These are phyloP conservation scores for Deinandra increscens DNA, from an alignment of 129 eudicot species.

Conservation along the genomic window DNA sequence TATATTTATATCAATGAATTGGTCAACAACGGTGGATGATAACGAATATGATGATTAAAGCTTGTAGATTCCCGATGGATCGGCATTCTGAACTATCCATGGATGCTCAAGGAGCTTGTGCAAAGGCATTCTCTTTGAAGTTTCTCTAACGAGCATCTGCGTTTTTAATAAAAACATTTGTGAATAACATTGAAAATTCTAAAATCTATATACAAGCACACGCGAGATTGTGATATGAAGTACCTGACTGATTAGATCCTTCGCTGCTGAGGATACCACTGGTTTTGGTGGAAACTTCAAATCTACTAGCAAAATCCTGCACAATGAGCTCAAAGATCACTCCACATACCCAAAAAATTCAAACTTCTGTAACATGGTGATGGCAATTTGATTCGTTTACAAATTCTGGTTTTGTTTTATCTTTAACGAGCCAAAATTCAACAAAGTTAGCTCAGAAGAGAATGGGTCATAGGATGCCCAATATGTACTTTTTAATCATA, in stretches of 20 bases:
- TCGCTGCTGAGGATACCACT: constrained; percentile 68
- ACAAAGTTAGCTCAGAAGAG: background rate
- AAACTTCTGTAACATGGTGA: background rate
- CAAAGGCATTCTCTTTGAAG: constrained; percentile 53
- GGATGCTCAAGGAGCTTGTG: constrained; percentile 84
- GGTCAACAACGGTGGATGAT: background rate
- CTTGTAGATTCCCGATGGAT: constrained; percentile 75
- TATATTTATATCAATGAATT: constrained; percentile 18
- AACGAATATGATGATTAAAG: constrained; percentile 25
- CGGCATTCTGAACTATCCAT: constrained; percentile 81
- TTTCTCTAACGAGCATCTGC: constrained; percentile 83
- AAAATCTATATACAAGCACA: background rate
- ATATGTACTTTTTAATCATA: background rate
- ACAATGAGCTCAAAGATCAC: background rate
- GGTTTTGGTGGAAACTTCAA: constrained; percentile 75
- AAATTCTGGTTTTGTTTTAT: background rate
- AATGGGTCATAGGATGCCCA: background rate
- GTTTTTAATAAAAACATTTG: background rate
- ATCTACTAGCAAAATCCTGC: constrained; percentile 72
- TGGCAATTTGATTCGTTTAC: too few species aligned
- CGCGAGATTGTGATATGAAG: background rate
- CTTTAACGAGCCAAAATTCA: background rate
- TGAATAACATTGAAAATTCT: background rate
- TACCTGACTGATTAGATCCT: constrained; percentile 80
- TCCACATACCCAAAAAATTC: background rate